Percentiles rank a stretch among this genome's conserved stretches.
Conservation (phyloP, 2,329 filamentous ascomycete genomes). For the Ilyonectria robusta region DNA sequence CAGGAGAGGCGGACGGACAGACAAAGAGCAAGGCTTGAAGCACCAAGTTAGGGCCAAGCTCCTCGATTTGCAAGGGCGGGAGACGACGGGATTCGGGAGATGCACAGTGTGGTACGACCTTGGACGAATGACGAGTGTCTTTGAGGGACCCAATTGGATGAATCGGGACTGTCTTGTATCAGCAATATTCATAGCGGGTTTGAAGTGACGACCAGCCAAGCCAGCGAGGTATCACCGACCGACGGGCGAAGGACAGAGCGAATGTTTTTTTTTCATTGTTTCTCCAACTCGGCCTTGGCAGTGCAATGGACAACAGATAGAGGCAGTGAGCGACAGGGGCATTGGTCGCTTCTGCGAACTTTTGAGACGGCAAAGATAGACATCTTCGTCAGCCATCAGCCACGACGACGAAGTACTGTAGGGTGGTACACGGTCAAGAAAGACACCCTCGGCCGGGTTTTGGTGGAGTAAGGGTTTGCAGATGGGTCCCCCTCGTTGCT, state of each 20-base stretch:
- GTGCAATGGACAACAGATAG: conserved; percentile 19
- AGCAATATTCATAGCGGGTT: conserved; percentile 25
- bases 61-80: conserved; percentile 35
- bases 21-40: conserved; percentile 20
- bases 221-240: conserved; percentile 39
- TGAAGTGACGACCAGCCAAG: conserved; percentile 15
- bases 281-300: conserved; percentile 26
- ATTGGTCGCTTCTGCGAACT: conserved; percentile 11
- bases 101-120: conserved; percentile 41
- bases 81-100: conserved; percentile 41
- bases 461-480: conserved; percentile 22
- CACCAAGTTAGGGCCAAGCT: conserved; percentile 29
- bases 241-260: conserved; percentile 21
- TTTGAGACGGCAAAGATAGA: not conserved
- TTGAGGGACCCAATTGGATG: conserved; percentile 11
- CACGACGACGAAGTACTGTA: conserved; percentile 23
- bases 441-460: conserved; percentile 20
- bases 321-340: not conserved
- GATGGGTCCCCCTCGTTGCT: conserved; percentile 6
- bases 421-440: not conserved
- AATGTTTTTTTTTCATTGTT: conserved; percentile 35
- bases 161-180: conserved; percentile 30
- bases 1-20: conserved; percentile 29
- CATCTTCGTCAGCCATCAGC: conserved; percentile 38
- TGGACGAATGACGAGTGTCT: conserved; percentile 22